Percentiles rank a stretch among this genome's conserved stretches.
Conservation (phyloP, 164 flowering plant genomes). For the Liriodendron chinense region DNA sequence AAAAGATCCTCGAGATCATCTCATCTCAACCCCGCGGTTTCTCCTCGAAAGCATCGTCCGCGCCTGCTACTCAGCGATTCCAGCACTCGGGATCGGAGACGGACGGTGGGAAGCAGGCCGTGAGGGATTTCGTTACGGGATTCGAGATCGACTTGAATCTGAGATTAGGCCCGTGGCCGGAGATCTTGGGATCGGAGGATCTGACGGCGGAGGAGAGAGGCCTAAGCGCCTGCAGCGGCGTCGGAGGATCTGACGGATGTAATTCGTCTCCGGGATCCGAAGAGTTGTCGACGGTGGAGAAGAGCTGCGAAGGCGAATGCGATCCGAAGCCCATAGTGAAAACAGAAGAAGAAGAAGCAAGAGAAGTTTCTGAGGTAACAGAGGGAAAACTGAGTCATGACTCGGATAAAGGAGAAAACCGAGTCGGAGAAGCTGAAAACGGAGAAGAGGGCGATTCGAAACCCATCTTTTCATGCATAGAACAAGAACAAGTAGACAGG, state of each 20-base stretch:
- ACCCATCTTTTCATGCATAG: neutral
- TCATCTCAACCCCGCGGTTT: conserved; percentile 6
- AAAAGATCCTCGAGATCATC: conserved; percentile 38
- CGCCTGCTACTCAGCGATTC: conserved; percentile 2
- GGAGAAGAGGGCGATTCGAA: conserved; percentile 8
- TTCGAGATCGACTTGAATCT: conserved; percentile 37
- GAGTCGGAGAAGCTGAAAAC: neutral
- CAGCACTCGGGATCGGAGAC: conserved; percentile 1
- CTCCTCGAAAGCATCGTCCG: neutral
- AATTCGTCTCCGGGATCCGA: conserved; percentile 11
- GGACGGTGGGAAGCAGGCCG: neutral
- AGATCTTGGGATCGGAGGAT: neutral
- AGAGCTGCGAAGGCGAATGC: conserved; percentile 26
- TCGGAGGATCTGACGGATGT: conserved; percentile 12
- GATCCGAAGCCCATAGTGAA: conserved; percentile 8
- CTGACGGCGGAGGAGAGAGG: conserved; percentile 1
- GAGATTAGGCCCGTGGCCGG: conserved; percentile 20
- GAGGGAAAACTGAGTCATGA: conserved; percentile 1
- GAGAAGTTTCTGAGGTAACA: conserved; percentile 24
- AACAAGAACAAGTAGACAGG: neutral
- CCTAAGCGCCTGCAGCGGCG: conserved; percentile 24
- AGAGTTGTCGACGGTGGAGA: conserved; percentile 14
- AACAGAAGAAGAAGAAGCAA: conserved; percentile 1
- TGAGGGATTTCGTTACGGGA: conserved; percentile 14
- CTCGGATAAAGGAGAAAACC: conserved; percentile 4